Evolutionary conservation across 1,284 basidiomycete species (phyloP).

Genomic region (Ceratobasidium sp.): DNA sequence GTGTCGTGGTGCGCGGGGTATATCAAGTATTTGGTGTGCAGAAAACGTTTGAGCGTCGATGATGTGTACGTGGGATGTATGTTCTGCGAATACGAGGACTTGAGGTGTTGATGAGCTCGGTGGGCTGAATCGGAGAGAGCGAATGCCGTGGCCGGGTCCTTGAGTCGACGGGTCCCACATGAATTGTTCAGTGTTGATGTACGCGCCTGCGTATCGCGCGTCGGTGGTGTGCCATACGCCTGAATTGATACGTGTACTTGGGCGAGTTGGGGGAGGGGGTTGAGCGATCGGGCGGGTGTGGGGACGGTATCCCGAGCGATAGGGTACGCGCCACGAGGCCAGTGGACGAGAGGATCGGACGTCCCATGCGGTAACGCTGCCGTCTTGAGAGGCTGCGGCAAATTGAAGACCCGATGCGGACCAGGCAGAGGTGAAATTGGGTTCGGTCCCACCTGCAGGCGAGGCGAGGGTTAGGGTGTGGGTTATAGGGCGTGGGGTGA

Average conservation of each 20-base stretch:
- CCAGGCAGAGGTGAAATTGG: conserved; percentile 87
- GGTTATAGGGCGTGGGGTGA: conserved; percentile 54
- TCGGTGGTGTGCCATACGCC: background rate
- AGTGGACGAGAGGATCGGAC: conserved; percentile 55
- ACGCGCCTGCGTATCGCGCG: conserved; percentile 13
- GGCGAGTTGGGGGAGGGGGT: conserved; percentile 2
- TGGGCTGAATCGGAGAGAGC: conserved; percentile 82
- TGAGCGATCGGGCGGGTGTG: background rate
- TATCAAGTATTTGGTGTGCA: conserved; percentile 74
- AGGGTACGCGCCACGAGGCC: conserved; percentile 48
- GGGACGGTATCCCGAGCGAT: conserved; percentile 23
- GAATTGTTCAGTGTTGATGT: conserved; percentile 47
- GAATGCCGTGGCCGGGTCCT: conserved; percentile 81
- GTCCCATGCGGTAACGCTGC: conserved; percentile 72
- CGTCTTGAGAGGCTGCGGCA: conserved; percentile 88
- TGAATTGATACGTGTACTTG: background rate
- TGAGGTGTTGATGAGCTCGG: conserved; percentile 66
- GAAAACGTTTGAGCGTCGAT: conserved; percentile 86
- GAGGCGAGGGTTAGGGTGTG: conserved; percentile 50
- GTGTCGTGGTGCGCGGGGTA: conserved; percentile 60
- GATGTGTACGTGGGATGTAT: conserved; percentile 79
- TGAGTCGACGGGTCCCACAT: conserved; percentile 52
- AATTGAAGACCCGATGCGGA: conserved; percentile 84
- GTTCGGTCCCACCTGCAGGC: conserved; percentile 58
- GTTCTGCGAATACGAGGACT: conserved; percentile 88